Evolutionary conservation across 2,329 filamentous ascomycete genomes (phyloP).

Genomic region (Fusarium poae): DNA sequence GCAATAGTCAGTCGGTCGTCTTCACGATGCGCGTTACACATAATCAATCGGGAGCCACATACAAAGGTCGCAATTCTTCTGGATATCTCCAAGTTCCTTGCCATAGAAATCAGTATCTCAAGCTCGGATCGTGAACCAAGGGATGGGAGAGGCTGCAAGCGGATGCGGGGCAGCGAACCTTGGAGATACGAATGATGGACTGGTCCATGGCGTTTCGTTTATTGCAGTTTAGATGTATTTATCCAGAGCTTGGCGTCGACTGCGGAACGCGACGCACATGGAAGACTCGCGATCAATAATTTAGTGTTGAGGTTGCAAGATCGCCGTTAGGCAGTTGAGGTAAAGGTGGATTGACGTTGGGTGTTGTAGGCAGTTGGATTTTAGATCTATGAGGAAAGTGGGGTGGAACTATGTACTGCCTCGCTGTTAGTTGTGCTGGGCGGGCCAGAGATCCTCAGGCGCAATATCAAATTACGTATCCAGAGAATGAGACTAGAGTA

Average conservation of each 20-base stretch:
- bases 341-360: slow-evolving; percentile 1
- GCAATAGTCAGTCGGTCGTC: slow-evolving; percentile 16
- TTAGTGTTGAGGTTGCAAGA: slow-evolving; percentile 10
- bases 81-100: slow-evolving; percentile 87
- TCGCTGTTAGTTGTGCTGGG: slow-evolving; percentile 6
- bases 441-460: not conserved
- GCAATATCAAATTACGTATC: not conserved
- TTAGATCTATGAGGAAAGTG: slow-evolving; percentile 42
- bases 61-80: slow-evolving; percentile 88
- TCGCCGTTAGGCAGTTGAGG: slow-evolving; percentile 4
- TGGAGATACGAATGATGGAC: slow-evolving; percentile 88
- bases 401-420: slow-evolving; percentile 24
- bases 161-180: slow-evolving; percentile 64
- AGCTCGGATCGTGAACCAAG: slow-evolving; percentile 34
- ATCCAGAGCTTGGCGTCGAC: not conserved
- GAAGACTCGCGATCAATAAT: slow-evolving; percentile 16
- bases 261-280: slow-evolving; percentile 34
- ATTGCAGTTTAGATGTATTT: slow-evolving; percentile 27
- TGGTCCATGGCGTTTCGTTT: slow-evolving; percentile 69
- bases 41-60: slow-evolving; percentile 53
- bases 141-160: slow-evolving; percentile 23
- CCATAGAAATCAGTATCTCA: slow-evolving; percentile 34
- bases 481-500: not conserved
- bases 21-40: not conserved
- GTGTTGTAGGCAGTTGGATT: slow-evolving; percentile 27